Conservation (phyloP, 2,329 filamentous ascomycete species). For the Apiospora hydei region DNA sequence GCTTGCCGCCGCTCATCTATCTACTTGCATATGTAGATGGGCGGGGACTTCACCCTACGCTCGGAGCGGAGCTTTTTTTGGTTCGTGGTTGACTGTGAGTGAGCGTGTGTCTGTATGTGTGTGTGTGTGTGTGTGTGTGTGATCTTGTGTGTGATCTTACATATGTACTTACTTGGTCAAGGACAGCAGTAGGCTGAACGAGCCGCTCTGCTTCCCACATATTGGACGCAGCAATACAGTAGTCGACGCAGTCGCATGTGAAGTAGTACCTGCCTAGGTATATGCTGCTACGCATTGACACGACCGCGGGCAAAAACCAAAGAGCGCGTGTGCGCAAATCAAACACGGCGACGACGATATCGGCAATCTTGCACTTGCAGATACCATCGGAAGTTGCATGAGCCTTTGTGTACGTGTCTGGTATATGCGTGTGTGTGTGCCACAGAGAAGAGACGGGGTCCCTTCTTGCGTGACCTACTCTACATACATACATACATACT, state of each 20-base stretch:
- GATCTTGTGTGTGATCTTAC: not conserved
- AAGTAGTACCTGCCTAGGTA: too few species aligned
- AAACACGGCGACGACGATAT: slow-evolving; percentile 11
- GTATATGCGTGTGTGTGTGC: not conserved
- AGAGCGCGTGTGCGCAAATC: not conserved
- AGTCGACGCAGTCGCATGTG: too few species aligned
- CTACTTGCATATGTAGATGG: not conserved
- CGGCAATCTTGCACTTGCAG: slow-evolving; percentile 19
- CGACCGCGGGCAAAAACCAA: not conserved
- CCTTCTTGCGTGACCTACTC: slow-evolving; percentile 4
- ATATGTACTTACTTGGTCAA: too few species aligned
- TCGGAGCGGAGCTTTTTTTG: not conserved
- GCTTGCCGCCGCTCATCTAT: not conserved
- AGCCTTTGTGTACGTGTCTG: slow-evolving; percentile 12
- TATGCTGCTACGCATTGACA: not conserved
- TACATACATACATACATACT: not conserved
- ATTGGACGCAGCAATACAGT: too few species aligned
- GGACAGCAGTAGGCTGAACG: too few species aligned
- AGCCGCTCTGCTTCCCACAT: too few species aligned
- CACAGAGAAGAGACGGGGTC: not conserved
- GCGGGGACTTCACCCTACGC: not conserved
- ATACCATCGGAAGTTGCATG: slow-evolving; percentile 20
- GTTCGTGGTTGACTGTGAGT: not conserved
- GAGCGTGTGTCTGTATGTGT: too few species aligned
- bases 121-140: too few species aligned